Conservation (phyloP, 164 flowering plant species). For the Tinospora cordifolia region DNA sequence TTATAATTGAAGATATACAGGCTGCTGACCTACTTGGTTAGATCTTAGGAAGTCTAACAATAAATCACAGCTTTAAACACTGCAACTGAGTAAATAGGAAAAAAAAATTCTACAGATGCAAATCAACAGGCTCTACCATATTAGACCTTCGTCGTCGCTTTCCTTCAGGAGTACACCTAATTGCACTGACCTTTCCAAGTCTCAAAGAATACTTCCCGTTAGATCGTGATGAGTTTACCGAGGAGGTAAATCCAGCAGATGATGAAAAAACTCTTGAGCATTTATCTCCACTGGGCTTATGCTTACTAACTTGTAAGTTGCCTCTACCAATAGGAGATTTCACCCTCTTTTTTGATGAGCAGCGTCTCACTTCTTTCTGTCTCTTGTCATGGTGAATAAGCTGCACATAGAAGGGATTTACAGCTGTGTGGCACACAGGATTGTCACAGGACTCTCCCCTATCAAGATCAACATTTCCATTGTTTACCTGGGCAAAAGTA, state of each 20-base stretch:
- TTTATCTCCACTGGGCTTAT: constrained; percentile 15
- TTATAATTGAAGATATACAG: constrained; percentile 7
- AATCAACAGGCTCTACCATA: constrained; percentile 30
- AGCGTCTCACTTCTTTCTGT: constrained; percentile 22
- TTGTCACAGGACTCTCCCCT: constrained; percentile 23
- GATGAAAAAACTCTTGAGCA: constrained; percentile 18
- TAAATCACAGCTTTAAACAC: neutral
- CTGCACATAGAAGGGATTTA: constrained; percentile 58
- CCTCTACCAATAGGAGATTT: constrained; percentile 40
- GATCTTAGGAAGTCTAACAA: neutral
- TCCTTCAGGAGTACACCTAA: constrained; percentile 60
- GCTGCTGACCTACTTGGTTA: neutral
- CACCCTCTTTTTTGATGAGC: constrained; percentile 45
- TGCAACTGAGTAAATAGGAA: constrained; percentile 1
- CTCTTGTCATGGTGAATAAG: constrained; percentile 34
- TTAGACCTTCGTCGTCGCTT: constrained; percentile 61
- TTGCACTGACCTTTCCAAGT: constrained; percentile 28
- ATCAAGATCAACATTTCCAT: constrained; percentile 65
- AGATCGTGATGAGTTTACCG: constrained; percentile 17
- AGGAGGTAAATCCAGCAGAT: constrained; percentile 20
- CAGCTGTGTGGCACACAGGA: constrained; percentile 50
- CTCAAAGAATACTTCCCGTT: constrained; percentile 33
- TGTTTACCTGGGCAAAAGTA: constrained; percentile 65
- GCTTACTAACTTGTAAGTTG: constrained; percentile 12
- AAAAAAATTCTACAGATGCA: constrained; percentile 26